Evolutionary conservation across 176 grass and related monocot genomes (phyloP).

Genomic region (Puccinellia tenuiflora): DNA sequence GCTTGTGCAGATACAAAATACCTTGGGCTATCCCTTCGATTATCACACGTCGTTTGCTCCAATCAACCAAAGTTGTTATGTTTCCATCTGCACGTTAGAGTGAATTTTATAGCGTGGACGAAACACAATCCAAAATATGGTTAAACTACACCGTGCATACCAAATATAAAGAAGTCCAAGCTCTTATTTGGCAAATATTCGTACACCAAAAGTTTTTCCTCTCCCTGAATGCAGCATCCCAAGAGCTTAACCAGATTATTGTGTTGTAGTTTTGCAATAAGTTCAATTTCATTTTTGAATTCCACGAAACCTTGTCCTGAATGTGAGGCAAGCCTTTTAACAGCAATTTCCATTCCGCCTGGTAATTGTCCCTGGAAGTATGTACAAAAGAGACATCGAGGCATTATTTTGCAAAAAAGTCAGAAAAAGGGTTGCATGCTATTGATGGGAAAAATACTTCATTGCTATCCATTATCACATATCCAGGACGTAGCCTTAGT

Average conservation of each 20-base stretch:
- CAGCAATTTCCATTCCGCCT: background rate
- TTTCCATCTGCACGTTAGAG: background rate
- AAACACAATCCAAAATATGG: background rate
- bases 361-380: conserved; percentile 17
- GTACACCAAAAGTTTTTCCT: conserved; percentile 23
- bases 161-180: conserved; percentile 25
- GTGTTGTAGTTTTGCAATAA: conserved; percentile 29
- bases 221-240: conserved; percentile 13
- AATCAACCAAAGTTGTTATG: background rate
- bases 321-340: conserved; percentile 21
- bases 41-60: background rate
- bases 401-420: background rate
- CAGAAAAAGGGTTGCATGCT: background rate
- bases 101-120: background rate
- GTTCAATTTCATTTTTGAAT: conserved; percentile 24
- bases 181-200: conserved; percentile 30
- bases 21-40: conserved; percentile 34
- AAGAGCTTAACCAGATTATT: conserved; percentile 1
- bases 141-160: background rate
- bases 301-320: conserved; percentile 14
- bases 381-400: background rate
- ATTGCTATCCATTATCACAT: background rate
- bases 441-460: background rate
- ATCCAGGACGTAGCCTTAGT: background rate
- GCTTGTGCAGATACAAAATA: conserved; percentile 31